A percentile compares a stretch with the other conserved stretches of the same genome.
Evolutionary conservation across 2,329 filamentous ascomycete genomes (phyloP).

Genomic region (Myriangium duriaei): DNA sequence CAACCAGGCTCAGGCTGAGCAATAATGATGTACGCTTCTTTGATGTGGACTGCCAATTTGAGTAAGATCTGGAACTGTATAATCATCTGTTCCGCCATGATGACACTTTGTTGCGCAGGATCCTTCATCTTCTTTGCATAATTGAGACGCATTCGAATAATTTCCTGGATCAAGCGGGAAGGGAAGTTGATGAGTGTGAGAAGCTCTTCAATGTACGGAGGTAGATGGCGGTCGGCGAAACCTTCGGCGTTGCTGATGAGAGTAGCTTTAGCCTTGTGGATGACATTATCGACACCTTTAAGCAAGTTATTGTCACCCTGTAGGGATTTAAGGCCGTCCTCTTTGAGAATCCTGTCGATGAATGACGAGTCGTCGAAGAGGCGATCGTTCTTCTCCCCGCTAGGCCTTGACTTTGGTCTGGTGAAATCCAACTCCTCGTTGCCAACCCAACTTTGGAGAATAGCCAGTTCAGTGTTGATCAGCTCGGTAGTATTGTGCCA

Average conservation of each 20-base stretch:
- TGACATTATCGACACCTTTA: conserved; percentile 68
- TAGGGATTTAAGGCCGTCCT: conserved; percentile 84
- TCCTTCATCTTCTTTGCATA: conserved; percentile 96
- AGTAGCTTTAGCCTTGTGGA: conserved; percentile 85
- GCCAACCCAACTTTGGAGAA: conserved; percentile 91
- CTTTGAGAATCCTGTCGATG: conserved; percentile 86
- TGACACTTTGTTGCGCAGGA: conserved; percentile 75
- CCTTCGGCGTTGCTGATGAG: conserved; percentile 74
- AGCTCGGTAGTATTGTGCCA: conserved; percentile 97
- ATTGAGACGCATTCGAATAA: conserved; percentile 79
- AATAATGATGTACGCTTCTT: conserved; percentile 73
- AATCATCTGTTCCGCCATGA: conserved; percentile 98
- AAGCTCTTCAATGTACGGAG: conserved; percentile 92
- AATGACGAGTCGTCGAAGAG: conserved; percentile 86
- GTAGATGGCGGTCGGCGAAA: conserved; percentile 80
- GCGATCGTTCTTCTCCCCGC: conserved; percentile 48
- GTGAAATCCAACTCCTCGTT: conserved; percentile 90
- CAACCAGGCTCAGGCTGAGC: conserved; percentile 81
- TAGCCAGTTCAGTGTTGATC: conserved; percentile 86
- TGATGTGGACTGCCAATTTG: conserved; percentile 83
- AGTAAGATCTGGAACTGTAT: conserved; percentile 88
- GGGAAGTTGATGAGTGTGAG: conserved; percentile 96
- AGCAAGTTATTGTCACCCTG: conserved; percentile 80
- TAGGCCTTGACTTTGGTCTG: conserved; percentile 56
- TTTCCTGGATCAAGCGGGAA: conserved; percentile 87